Percentiles rank a stretch among this genome's conserved stretches.
Conservation (phyloP, 495 filamentous ascomycete species). For the Extremus antarcticus region DNA sequence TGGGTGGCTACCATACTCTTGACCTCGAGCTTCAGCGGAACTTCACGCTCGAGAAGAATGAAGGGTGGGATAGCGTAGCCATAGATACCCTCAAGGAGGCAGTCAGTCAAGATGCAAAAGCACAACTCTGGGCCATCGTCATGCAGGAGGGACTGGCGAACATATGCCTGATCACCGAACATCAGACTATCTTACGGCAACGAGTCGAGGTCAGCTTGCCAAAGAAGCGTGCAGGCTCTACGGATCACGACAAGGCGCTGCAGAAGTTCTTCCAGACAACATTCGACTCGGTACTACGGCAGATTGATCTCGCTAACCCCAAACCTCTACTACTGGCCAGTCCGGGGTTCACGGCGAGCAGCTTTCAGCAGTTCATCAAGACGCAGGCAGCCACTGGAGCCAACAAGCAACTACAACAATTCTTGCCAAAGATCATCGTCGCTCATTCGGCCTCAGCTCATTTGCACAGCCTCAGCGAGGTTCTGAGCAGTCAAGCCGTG, state of each 20-base stretch:
- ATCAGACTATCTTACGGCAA: slow-evolving; percentile 79
- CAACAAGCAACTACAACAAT: slow-evolving; percentile 37
- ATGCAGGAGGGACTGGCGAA: slow-evolving; percentile 93
- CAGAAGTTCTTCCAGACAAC: slow-evolving; percentile 70
- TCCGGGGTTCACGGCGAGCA: slow-evolving; percentile 73
- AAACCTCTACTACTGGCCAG: slow-evolving; percentile 77
- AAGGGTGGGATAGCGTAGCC: slow-evolving; percentile 87
- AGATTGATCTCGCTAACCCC: slow-evolving; percentile 59
- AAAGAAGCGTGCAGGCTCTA: slow-evolving; percentile 44
- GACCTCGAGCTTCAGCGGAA: slow-evolving; percentile 81
- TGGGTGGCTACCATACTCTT: slow-evolving; percentile 82
- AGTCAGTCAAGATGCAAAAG: slow-evolving; percentile 54
- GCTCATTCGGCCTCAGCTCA: slow-evolving; percentile 80
- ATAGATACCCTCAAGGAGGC: slow-evolving; percentile 68
- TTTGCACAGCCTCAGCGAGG: slow-evolving; percentile 73
- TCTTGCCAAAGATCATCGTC: slow-evolving; percentile 48
- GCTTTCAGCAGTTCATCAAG: slow-evolving; percentile 73
- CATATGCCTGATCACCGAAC: slow-evolving; percentile 85
- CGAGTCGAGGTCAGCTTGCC: slow-evolving; percentile 75
- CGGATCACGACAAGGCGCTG: slow-evolving; percentile 50
- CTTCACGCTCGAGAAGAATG: slow-evolving; percentile 69
- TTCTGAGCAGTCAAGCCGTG: slow-evolving; percentile 69
- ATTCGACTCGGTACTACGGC: slow-evolving; percentile 61
- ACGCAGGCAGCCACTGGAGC: slow-evolving; percentile 53
- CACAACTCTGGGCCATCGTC: slow-evolving; percentile 75